Base-by-base conservation (phyloP, 2,329 filamentous ascomycete genomes). In the Fusarium sp. region DNA sequence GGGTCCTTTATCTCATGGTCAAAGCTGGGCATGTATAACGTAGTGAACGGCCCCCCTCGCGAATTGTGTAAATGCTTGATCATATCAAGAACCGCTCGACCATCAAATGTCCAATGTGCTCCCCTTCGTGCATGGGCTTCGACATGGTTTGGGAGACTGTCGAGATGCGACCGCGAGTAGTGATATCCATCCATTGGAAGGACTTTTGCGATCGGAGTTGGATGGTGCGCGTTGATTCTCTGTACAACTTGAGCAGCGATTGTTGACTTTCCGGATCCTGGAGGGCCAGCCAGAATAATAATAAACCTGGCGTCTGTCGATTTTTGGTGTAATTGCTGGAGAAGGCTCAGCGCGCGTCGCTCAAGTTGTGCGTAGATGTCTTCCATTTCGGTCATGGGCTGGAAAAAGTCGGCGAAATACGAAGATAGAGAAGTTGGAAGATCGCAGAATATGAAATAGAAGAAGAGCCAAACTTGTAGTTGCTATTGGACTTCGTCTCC, bases 101-200 rank as follows among this genome's bases (percentile, higher is more conserved):
- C 23, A 7, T 52, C 49, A 38, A 38, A 52, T 52, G 49, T 52
- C 49, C 49, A 52, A 38, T 52, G n/a, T n/a, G 19, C 23, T 5
- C 49, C 49, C 15, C 49, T 52, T 21, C 33, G 23, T 52, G 33
- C 49, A n/a, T 38, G 49, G 2, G 49, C 49, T 27, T 52, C 49
- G 10, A 38, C 23, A 2, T 38, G 33, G 23, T 52, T 38, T 4
- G 33, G 33, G 10, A 52, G 49, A n/a, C 33, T 27, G 10, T 52
- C 33, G 19, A 52, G 49, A 16, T 38, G 19, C 10, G 33, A 37
- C 7, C 33, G 49, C 4, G 49, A 52, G 33, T 52, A 52, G 27
- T 52, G 49, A 15, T 38, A 52, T 5, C 49, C 49, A 27, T 52
- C 49, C 49, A 52, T 52, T 12, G 49, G 49, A 37, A 52, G 33